These are phyloP conservation scores for Mucuna pruriens DNA, from an alignment of 306 rosid species.

Conservation along the genomic window DNA sequence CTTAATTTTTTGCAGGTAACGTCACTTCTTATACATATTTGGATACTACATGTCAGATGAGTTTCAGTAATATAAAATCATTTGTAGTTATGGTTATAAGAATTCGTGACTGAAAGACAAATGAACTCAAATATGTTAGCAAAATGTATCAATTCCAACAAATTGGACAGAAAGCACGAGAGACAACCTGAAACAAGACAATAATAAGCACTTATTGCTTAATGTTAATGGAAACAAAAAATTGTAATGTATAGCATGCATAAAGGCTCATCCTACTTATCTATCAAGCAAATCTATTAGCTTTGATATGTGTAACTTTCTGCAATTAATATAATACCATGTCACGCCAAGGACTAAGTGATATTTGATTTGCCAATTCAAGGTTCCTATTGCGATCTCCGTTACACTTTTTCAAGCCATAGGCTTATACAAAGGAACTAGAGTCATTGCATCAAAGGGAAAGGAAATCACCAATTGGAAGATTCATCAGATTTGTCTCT, in stretches of 20 bases:
- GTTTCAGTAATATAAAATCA: not conserved
- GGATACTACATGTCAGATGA: not conserved
- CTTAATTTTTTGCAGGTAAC: conserved; percentile 76
- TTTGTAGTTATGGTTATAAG: not conserved
- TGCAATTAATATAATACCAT: conserved; percentile 2
- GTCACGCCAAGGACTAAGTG: conserved; percentile 5
- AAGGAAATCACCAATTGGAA: conserved; percentile 75
- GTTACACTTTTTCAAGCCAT: conserved; percentile 73
- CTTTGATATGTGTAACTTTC: not conserved
- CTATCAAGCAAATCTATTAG: not conserved
- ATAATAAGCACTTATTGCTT: not conserved
- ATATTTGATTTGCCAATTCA: conserved; percentile 18
- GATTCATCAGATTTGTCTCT: conserved; percentile 62
- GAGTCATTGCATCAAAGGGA: conserved; percentile 81
- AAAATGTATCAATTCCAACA: not conserved
- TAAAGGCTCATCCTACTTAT: not conserved
- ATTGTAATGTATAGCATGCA: not conserved
- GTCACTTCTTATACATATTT: not conserved
- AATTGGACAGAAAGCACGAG: not conserved
- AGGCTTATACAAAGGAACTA: conserved; percentile 67
- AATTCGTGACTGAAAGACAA: not conserved
- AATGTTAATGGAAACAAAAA: not conserved
- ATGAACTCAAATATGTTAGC: not conserved
- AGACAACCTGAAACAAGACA: not conserved
- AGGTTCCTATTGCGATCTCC: conserved; percentile 77